Evolutionary conservation across 2,329 filamentous ascomycete genomes (phyloP).

Genomic region (Trichocomaceae sp.): DNA sequence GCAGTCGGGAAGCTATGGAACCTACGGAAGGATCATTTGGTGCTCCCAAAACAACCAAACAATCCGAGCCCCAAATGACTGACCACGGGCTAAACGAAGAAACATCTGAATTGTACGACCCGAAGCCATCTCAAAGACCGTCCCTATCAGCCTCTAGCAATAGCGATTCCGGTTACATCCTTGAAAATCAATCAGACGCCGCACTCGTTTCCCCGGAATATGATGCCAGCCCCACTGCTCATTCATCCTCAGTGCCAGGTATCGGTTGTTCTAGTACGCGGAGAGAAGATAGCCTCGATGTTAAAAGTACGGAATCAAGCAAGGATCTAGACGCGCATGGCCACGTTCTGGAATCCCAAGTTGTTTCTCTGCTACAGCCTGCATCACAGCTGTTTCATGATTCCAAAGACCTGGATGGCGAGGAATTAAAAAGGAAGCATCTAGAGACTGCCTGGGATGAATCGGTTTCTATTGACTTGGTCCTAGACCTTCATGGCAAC

Average conservation of each 20-base stretch:
- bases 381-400: neutral
- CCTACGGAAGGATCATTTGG: neutral
- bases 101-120: neutral
- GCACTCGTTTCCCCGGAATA: neutral
- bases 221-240: neutral
- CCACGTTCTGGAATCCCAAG: neutral
- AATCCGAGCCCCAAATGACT: neutral
- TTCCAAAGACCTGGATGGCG: neutral
- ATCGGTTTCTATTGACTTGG: constrained; percentile 10
- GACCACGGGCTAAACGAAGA: neutral
- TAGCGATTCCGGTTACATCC: neutral
- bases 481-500: neutral
- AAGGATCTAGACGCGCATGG: neutral
- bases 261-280: neutral
- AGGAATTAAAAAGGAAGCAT: neutral
- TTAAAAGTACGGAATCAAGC: neutral
- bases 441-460: neutral
- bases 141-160: neutral
- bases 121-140: neutral
- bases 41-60: neutral
- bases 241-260: neutral
- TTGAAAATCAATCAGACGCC: neutral
- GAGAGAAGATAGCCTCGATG: neutral
- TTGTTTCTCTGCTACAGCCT: neutral
- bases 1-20: neutral